These are phyloP conservation scores for Cucurbita pepo DNA, from an alignment of 306 rosid species.

Conservation along the genomic window DNA sequence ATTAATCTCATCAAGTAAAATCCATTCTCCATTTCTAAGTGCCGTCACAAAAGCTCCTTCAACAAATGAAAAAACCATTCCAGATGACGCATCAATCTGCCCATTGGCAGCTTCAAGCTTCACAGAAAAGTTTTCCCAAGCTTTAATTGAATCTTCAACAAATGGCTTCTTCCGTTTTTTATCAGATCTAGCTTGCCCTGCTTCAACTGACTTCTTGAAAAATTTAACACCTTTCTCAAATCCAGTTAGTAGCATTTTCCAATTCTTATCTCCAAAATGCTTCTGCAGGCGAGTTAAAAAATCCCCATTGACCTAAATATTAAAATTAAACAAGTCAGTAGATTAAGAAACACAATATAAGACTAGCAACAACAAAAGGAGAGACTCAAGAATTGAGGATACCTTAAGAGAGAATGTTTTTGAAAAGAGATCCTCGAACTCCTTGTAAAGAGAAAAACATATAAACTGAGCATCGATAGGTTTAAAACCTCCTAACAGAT, in stretches of 20 bases:
- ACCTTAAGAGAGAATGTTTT: constrained; percentile 43
- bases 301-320: constrained; percentile 28
- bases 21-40: constrained; percentile 79
- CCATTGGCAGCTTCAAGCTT: constrained; percentile 34
- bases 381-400: not conserved
- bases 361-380: constrained; percentile 5
- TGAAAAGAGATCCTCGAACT: constrained; percentile 46
- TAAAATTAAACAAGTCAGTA: constrained; percentile 3
- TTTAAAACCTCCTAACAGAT: constrained; percentile 80
- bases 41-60: constrained; percentile 93
- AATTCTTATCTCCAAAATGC: constrained; percentile 26
- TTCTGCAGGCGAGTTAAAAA: constrained; percentile 19
- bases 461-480: constrained; percentile 51
- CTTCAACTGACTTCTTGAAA: constrained; percentile 20
- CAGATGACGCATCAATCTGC: constrained; percentile 36
- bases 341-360: constrained; percentile 3
- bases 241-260: constrained; percentile 35
- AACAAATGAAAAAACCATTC: constrained; percentile 82
- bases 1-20: constrained; percentile 95
- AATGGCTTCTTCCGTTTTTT: constrained; percentile 55
- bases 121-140: constrained; percentile 47
- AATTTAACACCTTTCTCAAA: constrained; percentile 25
- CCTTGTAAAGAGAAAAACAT: constrained; percentile 35
- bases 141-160: constrained; percentile 32
- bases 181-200: constrained; percentile 15